A percentile compares a stretch with the other conserved stretches of the same genome.
These are phyloP conservation scores for Basidiobolus meristosporus DNA, from an alignment of 371 early-diverging fungal genomes.

Conservation along the genomic window DNA sequence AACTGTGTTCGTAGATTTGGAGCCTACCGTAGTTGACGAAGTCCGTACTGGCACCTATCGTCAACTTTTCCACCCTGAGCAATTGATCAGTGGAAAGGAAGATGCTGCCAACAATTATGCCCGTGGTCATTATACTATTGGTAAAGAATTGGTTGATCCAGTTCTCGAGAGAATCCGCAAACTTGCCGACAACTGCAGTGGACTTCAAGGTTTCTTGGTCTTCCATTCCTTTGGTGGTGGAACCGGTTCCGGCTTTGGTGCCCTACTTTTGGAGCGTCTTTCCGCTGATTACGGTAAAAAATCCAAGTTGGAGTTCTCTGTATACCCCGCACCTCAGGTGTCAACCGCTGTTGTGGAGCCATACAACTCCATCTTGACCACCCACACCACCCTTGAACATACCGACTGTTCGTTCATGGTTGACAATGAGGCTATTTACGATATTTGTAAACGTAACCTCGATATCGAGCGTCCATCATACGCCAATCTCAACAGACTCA, in stretches of 20 bases:
- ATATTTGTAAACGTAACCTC: conserved; percentile 96
- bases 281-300: conserved; percentile 97
- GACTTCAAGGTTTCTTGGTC: conserved; percentile 91
- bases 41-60: conserved; percentile 80
- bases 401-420: conserved; percentile 98
- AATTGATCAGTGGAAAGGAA: conserved; percentile 96
- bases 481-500: conserved; percentile 94
- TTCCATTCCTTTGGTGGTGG: conserved; percentile 99
- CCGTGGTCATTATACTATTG: conserved; percentile 98
- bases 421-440: conserved; percentile 98
- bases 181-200: conserved; percentile 93
- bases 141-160: conserved; percentile 93
- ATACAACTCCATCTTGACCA: conserved; percentile 97
- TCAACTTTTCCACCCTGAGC: conserved; percentile 96
- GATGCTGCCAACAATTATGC: conserved; percentile 99
- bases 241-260: conserved; percentile 98
- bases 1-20: conserved; percentile 85
- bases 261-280: conserved; percentile 91
- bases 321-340: conserved; percentile 98
- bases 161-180: conserved; percentile 94
- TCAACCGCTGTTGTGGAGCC: conserved; percentile 97
- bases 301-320: conserved; percentile 96
- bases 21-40: conserved; percentile 82
- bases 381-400: conserved; percentile 97
- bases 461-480: conserved; percentile 96